Conservation (phyloP, 2,329 filamentous ascomycete species). For the Neofusicoccum ribis region DNA sequence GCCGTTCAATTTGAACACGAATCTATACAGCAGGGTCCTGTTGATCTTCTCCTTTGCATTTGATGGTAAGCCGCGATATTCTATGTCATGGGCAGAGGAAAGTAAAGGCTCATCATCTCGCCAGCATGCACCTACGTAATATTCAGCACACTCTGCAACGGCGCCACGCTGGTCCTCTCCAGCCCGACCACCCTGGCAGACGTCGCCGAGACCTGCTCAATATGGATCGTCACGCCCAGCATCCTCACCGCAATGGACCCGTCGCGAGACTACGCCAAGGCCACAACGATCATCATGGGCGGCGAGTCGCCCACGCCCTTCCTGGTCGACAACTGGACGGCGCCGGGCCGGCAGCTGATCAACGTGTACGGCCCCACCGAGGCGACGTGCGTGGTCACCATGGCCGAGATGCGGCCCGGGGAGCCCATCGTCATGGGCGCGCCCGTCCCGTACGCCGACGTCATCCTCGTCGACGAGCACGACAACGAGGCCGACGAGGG, state of each 20-base stretch:
- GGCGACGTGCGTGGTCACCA: conserved; percentile 10
- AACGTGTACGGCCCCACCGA: conserved; percentile 21
- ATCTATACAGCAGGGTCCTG: background rate
- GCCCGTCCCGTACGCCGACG: background rate
- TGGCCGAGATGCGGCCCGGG: conserved; percentile 16
- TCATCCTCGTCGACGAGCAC: conserved; percentile 45
- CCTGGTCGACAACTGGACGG: background rate
- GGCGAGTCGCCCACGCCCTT: background rate
- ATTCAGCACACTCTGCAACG: conserved; percentile 52
- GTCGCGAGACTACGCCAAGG: background rate
- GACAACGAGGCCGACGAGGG: conserved; percentile 33
- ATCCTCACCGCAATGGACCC: conserved; percentile 15
- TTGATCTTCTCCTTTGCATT: conserved; percentile 50
- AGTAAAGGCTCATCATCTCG: background rate
- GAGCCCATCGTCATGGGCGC: conserved; percentile 12
- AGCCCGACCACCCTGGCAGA: background rate
- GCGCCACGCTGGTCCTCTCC: conserved; percentile 1
- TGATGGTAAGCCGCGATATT: conserved; percentile 43
- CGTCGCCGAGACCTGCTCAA: background rate
- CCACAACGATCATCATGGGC: background rate
- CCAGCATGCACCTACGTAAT: conserved; percentile 51
- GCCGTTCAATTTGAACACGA: background rate
- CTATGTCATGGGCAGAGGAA: no score
- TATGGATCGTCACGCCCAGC: background rate
- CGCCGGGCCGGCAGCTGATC: background rate